These are phyloP conservation scores for Toxicodendron radicans DNA, from an alignment of 345 rosid species.

Conservation along the genomic window DNA sequence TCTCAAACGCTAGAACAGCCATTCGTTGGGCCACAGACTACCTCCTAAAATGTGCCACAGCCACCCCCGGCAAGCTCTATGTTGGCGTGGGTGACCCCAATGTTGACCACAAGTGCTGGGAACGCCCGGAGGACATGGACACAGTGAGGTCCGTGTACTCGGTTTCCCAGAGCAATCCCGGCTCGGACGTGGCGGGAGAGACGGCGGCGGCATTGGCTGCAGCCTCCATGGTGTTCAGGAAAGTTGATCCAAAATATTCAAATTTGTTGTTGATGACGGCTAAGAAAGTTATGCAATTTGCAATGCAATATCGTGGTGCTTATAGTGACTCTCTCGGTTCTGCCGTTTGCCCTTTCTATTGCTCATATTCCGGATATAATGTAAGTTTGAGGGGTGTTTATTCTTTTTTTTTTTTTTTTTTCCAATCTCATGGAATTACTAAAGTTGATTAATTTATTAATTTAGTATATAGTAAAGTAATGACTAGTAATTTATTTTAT, in stretches of 20 bases:
- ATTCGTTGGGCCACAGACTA: slow-evolving; percentile 88
- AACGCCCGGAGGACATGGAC: slow-evolving; percentile 96
- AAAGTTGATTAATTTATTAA: too few relatives aligned
- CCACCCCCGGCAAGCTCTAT: slow-evolving; percentile 74
- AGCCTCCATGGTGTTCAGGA: slow-evolving; percentile 85
- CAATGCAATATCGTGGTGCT: slow-evolving; percentile 70
- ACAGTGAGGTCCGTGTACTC: slow-evolving; percentile 66
- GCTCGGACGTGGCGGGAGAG: slow-evolving; percentile 92
- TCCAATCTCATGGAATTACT: too few relatives aligned
- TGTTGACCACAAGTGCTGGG: slow-evolving; percentile 91
- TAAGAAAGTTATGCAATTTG: slow-evolving; percentile 67
- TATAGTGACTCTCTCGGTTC: slow-evolving; percentile 84
- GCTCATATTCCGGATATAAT: slow-evolving; percentile 90
- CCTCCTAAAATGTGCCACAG: slow-evolving; percentile 77
- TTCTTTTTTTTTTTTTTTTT: too few relatives aligned
- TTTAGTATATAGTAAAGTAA: too few relatives aligned
- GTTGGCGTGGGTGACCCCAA: slow-evolving; percentile 95
- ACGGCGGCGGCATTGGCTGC: slow-evolving; percentile 89
- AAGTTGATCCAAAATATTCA: slow-evolving; percentile 52
- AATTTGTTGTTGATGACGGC: slow-evolving; percentile 56
- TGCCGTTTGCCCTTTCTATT: slow-evolving; percentile 81
- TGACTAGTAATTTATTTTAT: too few relatives aligned
- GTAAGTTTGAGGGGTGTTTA: slow-evolving; percentile 27
- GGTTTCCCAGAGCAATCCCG: slow-evolving; percentile 72
- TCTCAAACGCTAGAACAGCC: slow-evolving; percentile 53